Evolutionary conservation across 1,139 yeast genomes (phyloP), one percentile per base, ranked within the genome.

Genomic region (Geotrichum australiense): DNA sequence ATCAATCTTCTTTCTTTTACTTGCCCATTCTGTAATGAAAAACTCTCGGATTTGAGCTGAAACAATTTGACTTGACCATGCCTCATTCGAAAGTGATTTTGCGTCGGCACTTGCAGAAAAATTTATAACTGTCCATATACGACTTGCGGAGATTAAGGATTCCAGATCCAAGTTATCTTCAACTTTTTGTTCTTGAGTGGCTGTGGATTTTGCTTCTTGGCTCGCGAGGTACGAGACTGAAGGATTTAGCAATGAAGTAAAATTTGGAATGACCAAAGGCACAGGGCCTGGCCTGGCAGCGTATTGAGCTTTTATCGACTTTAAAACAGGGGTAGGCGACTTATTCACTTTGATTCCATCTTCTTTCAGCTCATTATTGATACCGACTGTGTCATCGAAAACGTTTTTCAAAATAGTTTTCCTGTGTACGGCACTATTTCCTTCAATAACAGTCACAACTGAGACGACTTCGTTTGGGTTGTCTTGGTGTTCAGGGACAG

Each of bases 21-120:
- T 54, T 5, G 62, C 58, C 69, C 69, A 64, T 42, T 66, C 69
- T 5, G 63, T 53, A 24, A 65, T 47, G 35, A 52, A 60, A 47
- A 59, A 53, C 26, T 56, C 61, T 10, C 68, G 54, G 15, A 64
- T 50, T 45, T 65, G 69, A 10, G 58, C 44, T 10, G 66, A 59
- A 2, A 65, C 68, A 2, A 58, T 48, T 4, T 57, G 50, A 14
- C 61, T 53, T 3, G 63, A 50, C 70, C 70, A 65, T 4, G 53
- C 50, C 24, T 55, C 57, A 23, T 51, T 48, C 1, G 58, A 51
- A 30, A 57, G 50, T 16, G 55, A 50, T 23, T 48, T 45, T 3
- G 63, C 59, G 22, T 52, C 52, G 4, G 49, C 52, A 14, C 57
- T 50, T 0, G 64, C 50, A 2, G 65, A 55, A 3, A 64, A 40